Conservation (phyloP, 805 yeast species). For the Lachancea kluyveri region DNA sequence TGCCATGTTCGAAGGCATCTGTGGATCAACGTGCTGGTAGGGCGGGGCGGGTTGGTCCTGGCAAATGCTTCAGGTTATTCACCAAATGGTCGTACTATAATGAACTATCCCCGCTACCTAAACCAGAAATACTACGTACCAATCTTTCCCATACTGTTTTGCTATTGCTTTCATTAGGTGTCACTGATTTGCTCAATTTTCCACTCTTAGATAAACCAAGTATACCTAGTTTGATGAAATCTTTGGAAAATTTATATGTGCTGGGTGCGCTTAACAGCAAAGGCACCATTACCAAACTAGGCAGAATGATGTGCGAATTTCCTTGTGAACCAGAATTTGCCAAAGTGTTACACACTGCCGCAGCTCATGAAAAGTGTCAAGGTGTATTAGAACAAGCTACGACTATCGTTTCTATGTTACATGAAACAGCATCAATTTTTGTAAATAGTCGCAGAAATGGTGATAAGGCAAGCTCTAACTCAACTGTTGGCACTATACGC, state of each 20-base stretch:
- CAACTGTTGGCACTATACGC: conserved; percentile 44
- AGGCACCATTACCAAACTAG: conserved; percentile 73
- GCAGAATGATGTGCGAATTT: conserved; percentile 82
- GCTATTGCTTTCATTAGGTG: conserved; percentile 74
- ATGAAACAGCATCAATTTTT: conserved; percentile 68
- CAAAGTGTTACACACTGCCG: conserved; percentile 62
- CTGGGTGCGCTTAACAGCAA: conserved; percentile 78
- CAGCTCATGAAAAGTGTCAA: conserved; percentile 36
- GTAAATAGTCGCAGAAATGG: conserved; percentile 15
- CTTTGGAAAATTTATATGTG: conserved; percentile 77
- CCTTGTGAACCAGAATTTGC: conserved; percentile 91
- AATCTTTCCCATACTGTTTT: conserved; percentile 74
- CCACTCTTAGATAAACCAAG: conserved; percentile 92
- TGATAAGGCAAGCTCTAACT: conserved; percentile 29
- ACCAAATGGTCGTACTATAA: conserved; percentile 65
- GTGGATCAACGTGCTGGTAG: conserved; percentile 97
- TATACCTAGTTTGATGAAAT: conserved; percentile 59
- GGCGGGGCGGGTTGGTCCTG: conserved; percentile 97
- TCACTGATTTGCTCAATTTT: conserved; percentile 72
- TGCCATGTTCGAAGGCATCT: conserved; percentile 89
- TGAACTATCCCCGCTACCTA: conserved; percentile 73
- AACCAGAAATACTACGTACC: conserved; percentile 88
- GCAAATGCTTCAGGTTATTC: conserved; percentile 84
- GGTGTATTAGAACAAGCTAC: conserved; percentile 61
- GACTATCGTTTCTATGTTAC: conserved; percentile 75